Evolutionary conservation across 257 asterid genomes (phyloP).

Genomic region (Ilex asprella): DNA sequence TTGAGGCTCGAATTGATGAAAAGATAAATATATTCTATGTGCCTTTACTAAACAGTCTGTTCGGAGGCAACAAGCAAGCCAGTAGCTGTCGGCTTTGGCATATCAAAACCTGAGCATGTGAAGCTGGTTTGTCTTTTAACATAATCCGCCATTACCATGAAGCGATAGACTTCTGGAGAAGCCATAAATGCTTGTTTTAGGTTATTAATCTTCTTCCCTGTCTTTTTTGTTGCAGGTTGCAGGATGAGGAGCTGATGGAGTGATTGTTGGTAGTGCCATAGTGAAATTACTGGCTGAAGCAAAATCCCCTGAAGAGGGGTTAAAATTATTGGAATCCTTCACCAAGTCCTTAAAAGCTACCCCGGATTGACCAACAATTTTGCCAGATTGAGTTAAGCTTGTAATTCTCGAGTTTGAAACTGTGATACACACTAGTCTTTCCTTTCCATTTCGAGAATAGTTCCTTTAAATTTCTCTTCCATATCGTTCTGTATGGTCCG

Average conservation of each 20-base stretch:
- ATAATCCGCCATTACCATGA: not conserved
- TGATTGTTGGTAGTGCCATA: slow-evolving; percentile 84
- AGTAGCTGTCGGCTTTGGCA: slow-evolving; percentile 88
- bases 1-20: no score
- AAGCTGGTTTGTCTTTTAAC: slow-evolving; percentile 58
- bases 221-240: slow-evolving; percentile 41
- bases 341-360: slow-evolving; percentile 64
- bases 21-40: not conserved
- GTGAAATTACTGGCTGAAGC: slow-evolving; percentile 72
- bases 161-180: not conserved
- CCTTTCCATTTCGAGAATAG: no score
- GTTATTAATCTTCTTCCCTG: not conserved
- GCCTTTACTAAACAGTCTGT: not conserved
- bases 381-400: not conserved
- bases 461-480: no score
- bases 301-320: slow-evolving; percentile 73
- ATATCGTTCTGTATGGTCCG: no score
- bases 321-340: slow-evolving; percentile 55
- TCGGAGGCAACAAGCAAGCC: slow-evolving; percentile 68
- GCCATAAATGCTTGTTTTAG: not conserved
- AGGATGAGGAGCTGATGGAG: slow-evolving; percentile 92
- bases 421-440: no score
- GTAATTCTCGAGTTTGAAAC: no score
- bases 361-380: slow-evolving; percentile 19
- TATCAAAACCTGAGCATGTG: slow-evolving; percentile 82